Base-by-base conservation (phyloP, 148 eudicot species). In the Gaultheria prostrata region DNA sequence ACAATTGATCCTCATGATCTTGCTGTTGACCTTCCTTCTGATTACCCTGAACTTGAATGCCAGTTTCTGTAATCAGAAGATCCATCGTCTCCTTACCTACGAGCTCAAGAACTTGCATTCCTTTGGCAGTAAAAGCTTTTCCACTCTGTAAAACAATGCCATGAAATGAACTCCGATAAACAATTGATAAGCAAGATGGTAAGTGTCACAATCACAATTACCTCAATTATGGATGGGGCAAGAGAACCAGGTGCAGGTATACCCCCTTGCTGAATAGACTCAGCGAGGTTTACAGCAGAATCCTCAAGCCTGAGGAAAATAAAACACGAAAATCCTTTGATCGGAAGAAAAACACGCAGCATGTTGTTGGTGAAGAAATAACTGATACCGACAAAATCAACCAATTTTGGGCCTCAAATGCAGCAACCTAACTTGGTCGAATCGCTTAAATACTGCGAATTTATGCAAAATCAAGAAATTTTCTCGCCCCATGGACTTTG, bases 41-140 rank as follows among this genome's bases (percentile, higher is more conserved):
- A 51, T 89, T 86, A 76, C 86, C 95, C 15, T 93, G 98, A 88
- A 89, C 89, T 54, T 86, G 90, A 15, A 97, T 86, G 56, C 99
- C 98, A 85, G 95, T 88, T 89, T 95, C 98, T 70, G 93, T 87
- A 45, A 95, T 95, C 83, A 95, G 85, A 78, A 97, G 89, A 83
- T 97, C 98, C 92, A 97, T 92, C n/a, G 98, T 93, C 89, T 97
- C 99, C 85, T 95, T 97, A 15, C 98, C 95, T 69, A 97, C 97
- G 84, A 89, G 89, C 86, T 97, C 98, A 72, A 97, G 99, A 87
- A 91, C 98, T 89, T 97, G 92, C 82, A 97, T 90, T 65, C 99
- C 98, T 88, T 90, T 94, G 46, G 91, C 92, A 63, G 99, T 93
- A 78, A 97, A 90, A 86, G 97, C 95, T 90, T 89, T 97, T 50